phyloP scores from a whole-genome alignment of 1,284 basidiomycete species.

The Austroboletus rostrupii region DNA sequence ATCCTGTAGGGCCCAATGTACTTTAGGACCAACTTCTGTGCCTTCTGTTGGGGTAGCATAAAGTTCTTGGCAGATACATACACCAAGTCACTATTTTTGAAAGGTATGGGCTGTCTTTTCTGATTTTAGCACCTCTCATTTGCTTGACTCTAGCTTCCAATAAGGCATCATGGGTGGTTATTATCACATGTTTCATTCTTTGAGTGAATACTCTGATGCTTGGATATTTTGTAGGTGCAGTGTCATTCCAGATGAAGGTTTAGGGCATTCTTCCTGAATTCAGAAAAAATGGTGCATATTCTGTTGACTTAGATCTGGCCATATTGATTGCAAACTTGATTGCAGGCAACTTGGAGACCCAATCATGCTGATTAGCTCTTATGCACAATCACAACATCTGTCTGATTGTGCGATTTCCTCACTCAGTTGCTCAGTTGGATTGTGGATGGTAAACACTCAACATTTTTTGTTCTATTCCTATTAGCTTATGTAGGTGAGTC shows the following conservation, averaged over 20 bases:
- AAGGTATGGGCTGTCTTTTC: slow-evolving; percentile 14
- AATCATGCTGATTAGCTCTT: slow-evolving; percentile 2
- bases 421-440: background rate
- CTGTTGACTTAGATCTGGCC: slow-evolving; percentile 14
- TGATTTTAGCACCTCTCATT: slow-evolving; percentile 23
- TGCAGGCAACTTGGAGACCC: background rate
- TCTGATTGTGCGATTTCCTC: background rate
- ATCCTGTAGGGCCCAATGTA: slow-evolving; percentile 34
- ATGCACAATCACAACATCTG: slow-evolving; percentile 4
- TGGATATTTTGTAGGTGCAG: slow-evolving; percentile 4
- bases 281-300: slow-evolving; percentile 35
- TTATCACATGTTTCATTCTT: slow-evolving; percentile 23
- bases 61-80: slow-evolving; percentile 38
- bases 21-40: slow-evolving; percentile 34
- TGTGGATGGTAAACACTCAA: slow-evolving; percentile 2
- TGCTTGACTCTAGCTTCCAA: slow-evolving; percentile 29
- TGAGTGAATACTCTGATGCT: slow-evolving; percentile 26
- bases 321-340: slow-evolving; percentile 21
- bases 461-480: background rate
- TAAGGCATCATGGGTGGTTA: slow-evolving; percentile 30
- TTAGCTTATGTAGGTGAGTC: background rate
- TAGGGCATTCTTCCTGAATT: slow-evolving; percentile 33
- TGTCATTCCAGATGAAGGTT: slow-evolving; percentile 20
- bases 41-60: slow-evolving; percentile 25
- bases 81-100: slow-evolving; percentile 23